phyloP scores from a whole-genome alignment of 176 grass and related monocot genomes.

The Stipa capillata region DNA sequence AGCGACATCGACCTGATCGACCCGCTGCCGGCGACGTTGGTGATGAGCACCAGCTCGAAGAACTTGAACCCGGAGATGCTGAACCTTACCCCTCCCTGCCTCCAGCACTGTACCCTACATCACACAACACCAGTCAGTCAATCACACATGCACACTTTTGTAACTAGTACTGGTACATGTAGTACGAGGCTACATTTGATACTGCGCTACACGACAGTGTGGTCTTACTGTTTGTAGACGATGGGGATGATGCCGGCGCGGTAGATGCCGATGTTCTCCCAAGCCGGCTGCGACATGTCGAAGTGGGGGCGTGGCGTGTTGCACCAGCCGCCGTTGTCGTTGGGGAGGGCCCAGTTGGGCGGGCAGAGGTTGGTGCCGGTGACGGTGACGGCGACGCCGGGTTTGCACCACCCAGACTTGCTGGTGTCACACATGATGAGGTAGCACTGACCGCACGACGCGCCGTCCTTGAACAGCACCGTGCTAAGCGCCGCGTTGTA shows the following conservation, averaged over 20 bases:
- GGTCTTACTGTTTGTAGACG: conserved; percentile 21
- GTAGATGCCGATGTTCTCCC: conserved; percentile 26
- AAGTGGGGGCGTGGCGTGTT: conserved; percentile 28
- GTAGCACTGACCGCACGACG: no score
- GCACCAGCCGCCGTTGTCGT: conserved; percentile 38
- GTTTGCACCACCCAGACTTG: conserved; percentile 17
- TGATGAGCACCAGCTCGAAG: no score
- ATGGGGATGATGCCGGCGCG: conserved; percentile 29
- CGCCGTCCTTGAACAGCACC: no score
- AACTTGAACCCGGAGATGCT: conserved; percentile 19
- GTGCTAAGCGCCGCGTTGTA: no score
- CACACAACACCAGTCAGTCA: no score
- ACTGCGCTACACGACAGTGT: no score
- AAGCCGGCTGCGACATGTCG: conserved; percentile 48
- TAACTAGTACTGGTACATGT: no score
- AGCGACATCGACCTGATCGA: conserved; percentile 10
- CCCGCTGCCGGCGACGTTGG: no score
- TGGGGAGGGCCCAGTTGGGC: conserved; percentile 27
- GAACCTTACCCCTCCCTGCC: conserved; percentile 28
- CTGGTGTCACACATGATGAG: no score
- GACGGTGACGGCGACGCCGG: conserved; percentile 17
- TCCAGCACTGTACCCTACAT: no score
- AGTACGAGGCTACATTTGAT: no score
- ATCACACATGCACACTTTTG: no score
- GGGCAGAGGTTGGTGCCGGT: conserved; percentile 46